Conservation (phyloP, 1,284 basidiomycete genomes). For the Bjerkandera adusta region DNA sequence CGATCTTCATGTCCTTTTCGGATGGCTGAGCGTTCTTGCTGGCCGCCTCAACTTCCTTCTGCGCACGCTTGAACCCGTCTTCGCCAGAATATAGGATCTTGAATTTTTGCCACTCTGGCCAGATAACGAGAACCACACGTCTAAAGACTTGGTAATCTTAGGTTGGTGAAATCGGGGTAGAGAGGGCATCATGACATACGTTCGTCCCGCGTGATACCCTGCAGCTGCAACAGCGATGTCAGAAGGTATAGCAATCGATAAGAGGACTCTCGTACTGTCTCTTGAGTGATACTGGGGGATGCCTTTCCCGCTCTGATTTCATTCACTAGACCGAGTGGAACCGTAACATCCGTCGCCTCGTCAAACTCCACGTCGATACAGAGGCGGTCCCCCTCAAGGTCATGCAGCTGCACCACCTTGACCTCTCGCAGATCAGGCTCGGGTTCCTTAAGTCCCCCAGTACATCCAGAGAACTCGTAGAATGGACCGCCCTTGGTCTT, state of each 20-base stretch:
- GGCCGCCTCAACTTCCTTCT: not conserved
- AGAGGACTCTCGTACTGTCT: slow-evolving; percentile 35
- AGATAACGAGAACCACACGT: slow-evolving; percentile 4
- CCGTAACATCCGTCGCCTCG: slow-evolving; percentile 15
- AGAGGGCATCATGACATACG: not conserved
- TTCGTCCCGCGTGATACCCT: not conserved
- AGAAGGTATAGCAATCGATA: not conserved
- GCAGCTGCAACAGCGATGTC: too few relatives aligned
- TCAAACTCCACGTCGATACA: not conserved
- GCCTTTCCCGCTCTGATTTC: slow-evolving; percentile 31
- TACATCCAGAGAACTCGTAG: not conserved
- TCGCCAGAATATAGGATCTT: not conserved
- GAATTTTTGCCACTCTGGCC: not conserved
- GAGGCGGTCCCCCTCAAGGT: not conserved
- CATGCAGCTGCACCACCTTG: not conserved
- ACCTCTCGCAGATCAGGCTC: not conserved
- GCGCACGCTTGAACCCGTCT: not conserved
- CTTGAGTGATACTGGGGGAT: slow-evolving; percentile 40
- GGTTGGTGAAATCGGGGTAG: not conserved
- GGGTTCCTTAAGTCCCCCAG: slow-evolving; percentile 20
- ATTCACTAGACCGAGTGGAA: slow-evolving; percentile 29
- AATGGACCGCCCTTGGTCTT: slow-evolving; percentile 28
- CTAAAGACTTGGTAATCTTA: not conserved
- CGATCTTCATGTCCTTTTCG: not conserved
- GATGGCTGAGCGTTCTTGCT: not conserved